phyloP scores from a whole-genome alignment of 345 rosid genomes.

The Citrus glauca region DNA sequence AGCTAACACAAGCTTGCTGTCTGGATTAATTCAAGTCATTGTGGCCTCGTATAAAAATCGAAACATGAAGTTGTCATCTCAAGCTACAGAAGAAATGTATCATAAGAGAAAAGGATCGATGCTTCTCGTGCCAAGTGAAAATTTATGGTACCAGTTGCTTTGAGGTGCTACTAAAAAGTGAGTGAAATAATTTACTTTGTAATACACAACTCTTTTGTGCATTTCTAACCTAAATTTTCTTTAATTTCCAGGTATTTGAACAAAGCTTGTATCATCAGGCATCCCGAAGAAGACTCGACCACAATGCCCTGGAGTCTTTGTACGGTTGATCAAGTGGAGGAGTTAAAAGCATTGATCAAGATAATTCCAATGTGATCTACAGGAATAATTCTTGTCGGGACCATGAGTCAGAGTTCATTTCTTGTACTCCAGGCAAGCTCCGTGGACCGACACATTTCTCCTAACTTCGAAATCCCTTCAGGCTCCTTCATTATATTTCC shows the following conservation, averaged over 20 bases:
- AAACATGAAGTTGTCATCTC: slow-evolving; percentile 14
- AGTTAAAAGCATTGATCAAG: slow-evolving; percentile 47
- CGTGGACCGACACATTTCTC: slow-evolving; percentile 48
- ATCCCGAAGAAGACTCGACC: slow-evolving; percentile 31
- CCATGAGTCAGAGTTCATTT: slow-evolving; percentile 36
- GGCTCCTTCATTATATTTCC: slow-evolving; percentile 39
- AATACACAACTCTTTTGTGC: not conserved
- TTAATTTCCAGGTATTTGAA: slow-evolving; percentile 36
- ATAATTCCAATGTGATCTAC: slow-evolving; percentile 53
- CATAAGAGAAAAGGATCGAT: slow-evolving; percentile 17
- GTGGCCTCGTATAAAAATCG: slow-evolving; percentile 33
- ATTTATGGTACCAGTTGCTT: slow-evolving; percentile 28
- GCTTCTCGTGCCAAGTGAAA: slow-evolving; percentile 30
- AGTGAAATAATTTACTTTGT: not conserved
- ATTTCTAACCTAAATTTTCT: not conserved
- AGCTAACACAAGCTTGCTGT: slow-evolving; percentile 21
- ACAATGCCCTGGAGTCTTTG: slow-evolving; percentile 44
- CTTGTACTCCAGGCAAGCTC: not conserved
- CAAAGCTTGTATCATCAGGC: slow-evolving; percentile 42
- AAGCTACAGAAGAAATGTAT: slow-evolving; percentile 7
- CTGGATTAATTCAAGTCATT: slow-evolving; percentile 44
- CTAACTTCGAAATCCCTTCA: slow-evolving; percentile 46
- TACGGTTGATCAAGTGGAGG: slow-evolving; percentile 56
- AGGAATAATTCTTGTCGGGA: slow-evolving; percentile 32
- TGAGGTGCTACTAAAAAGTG: not conserved